Evolutionary conservation across 2,329 filamentous ascomycete species (phyloP).

Genomic region (Huntiella bhutanensis): DNA sequence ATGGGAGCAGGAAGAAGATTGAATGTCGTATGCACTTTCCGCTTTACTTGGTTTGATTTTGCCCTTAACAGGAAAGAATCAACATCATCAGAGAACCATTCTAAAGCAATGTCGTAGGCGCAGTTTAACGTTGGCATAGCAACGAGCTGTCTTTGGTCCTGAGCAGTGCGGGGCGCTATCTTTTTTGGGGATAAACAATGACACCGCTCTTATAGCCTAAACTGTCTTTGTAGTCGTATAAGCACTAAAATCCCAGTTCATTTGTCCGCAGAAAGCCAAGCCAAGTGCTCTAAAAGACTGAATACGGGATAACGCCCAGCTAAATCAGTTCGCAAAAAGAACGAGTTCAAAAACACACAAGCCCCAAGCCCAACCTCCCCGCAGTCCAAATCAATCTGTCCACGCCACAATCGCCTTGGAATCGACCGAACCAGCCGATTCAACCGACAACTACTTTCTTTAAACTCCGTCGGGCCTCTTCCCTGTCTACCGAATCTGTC

Average conservation of each 20-base stretch:
- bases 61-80: too few relatives aligned
- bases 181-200: not conserved
- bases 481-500: too few relatives aligned
- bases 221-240: not conserved
- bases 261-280: not conserved
- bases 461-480: too few relatives aligned
- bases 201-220: too few relatives aligned
- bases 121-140: not conserved
- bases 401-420: too few relatives aligned
- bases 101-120: not conserved
- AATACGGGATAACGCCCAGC: not conserved
- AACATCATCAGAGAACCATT: too few relatives aligned
- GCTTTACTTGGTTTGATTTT: too few relatives aligned
- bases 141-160: not conserved
- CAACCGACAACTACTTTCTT: too few relatives aligned
- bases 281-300: not conserved
- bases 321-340: not conserved
- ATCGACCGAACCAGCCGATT: too few relatives aligned
- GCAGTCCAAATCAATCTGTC: not conserved
- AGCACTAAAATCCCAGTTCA: not conserved
- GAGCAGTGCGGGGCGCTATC: not conserved
- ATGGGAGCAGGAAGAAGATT: too few relatives aligned
- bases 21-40: too few relatives aligned
- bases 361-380: not conserved
- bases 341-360: not conserved